Evolutionary conservation across 2,329 filamentous ascomycete genomes (phyloP), one percentile per base, ranked within the genome.

Genomic region (Botryotinia globosa): DNA sequence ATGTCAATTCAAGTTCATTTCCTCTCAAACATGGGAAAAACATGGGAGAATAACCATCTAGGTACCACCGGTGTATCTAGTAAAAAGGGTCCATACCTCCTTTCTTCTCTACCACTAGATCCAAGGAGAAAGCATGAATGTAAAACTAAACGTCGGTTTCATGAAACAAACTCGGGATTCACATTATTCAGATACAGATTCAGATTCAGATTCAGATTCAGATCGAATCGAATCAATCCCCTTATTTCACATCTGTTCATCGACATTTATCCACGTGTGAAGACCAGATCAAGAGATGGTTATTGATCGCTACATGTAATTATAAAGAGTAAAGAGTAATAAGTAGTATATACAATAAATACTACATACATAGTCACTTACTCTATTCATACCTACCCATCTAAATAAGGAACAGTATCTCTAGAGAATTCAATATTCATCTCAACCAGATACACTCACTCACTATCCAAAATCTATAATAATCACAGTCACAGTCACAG

Each of bases 111-210:
- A 12, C 48, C 48, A 14, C 48, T 51, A 51, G 14, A 7, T 25
- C 48, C 48, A 51, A 51, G 48, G 48, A 14, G 48, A 51, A 14
- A n/a, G 48, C 48, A 51, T 51, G 48, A n/a, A 51, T 51, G 48
- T 51, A n/a, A 51, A 51, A n/a, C 25, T 16, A n/a, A 51, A 51
- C 48, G 48, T 51, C 48, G 4, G 25, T n/a, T 10, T 51, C 16
- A 10, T 20, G 61, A 63, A 63, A 63, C 61, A 63, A 63, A 63
- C 61, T 44, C 37, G n/a, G 39, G 61, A 22, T 44, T 63, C 16
- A 20, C 25, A 44, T 44, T 22, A 39, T 63, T 63, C 37, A 29
- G 14, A 42, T 63, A 6, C 25, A 51, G 48, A 51, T 51, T 51
- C 48, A 25, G 34, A 39, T 63, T 63, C 37, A 29, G 14, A 42